These are phyloP conservation scores for Phytophthora fragariaefolia DNA, from an alignment of 352 stramenopile genomes.

Conservation along the genomic window DNA sequence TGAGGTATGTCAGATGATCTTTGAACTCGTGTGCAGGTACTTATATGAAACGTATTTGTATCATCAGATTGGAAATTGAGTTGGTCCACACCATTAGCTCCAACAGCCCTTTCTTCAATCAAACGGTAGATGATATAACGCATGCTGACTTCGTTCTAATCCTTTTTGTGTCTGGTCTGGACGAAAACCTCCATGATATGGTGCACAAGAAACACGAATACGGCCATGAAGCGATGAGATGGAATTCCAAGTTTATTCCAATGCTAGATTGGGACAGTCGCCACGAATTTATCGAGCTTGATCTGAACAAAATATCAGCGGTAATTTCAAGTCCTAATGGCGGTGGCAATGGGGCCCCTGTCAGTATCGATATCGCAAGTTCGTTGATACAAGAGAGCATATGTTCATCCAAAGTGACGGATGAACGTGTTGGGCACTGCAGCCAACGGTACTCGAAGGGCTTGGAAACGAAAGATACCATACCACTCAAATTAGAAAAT, in stretches of 20 bases:
- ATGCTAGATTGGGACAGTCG: conserved; percentile 48
- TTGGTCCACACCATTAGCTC: conserved; percentile 54
- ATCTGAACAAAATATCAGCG: conserved; percentile 54
- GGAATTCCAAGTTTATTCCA: conserved; percentile 48
- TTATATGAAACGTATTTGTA: too few species aligned
- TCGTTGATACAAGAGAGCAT: neutral
- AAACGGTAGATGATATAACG: conserved; percentile 36
- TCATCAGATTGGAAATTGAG: conserved; percentile 54
- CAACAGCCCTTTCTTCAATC: conserved; percentile 54
- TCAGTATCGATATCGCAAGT: conserved; percentile 2
- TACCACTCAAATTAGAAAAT: conserved; percentile 11
- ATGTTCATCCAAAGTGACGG: neutral
- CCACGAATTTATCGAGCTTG: conserved; percentile 43
- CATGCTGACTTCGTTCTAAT: conserved; percentile 60
- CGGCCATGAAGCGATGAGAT: conserved; percentile 44
- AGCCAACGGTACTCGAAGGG: neutral
- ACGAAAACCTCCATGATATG: conserved; percentile 70
- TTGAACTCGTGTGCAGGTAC: too few species aligned
- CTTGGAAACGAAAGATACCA: conserved; percentile 1
- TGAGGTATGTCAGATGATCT: too few species aligned
- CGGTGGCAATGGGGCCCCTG: neutral
- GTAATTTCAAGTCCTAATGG: conserved; percentile 27
- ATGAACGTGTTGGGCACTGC: neutral
- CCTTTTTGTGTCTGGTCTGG: conserved; percentile 61
- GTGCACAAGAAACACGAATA: conserved; percentile 65